Conservation (phyloP, 495 filamentous ascomycete species). For the Beverwykella pulmonaria region DNA sequence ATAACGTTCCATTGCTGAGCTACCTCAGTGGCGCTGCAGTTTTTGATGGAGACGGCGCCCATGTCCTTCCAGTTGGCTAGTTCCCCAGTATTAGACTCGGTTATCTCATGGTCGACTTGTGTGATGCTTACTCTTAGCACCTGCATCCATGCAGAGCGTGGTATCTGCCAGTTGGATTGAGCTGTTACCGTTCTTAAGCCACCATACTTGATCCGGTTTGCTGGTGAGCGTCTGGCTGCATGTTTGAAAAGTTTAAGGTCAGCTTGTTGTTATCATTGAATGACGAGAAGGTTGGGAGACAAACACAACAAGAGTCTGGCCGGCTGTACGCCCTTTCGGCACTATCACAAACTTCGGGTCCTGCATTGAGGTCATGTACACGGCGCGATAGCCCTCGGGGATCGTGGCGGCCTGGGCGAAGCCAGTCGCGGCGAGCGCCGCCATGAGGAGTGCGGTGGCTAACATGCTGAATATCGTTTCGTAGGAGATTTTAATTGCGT, state of each 20-base stretch:
- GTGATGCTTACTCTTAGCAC: conserved; percentile 48
- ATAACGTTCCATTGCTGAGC: conserved; percentile 54
- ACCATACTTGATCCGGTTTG: conserved; percentile 56
- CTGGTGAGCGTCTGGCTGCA: conserved; percentile 48
- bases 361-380: conserved; percentile 56
- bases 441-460: conserved; percentile 44
- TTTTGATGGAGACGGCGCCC: conserved; percentile 50
- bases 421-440: conserved; percentile 52
- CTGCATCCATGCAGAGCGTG: conserved; percentile 55
- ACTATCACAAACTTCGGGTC: conserved; percentile 56
- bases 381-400: conserved; percentile 52
- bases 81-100: not conserved
- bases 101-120: not conserved
- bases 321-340: conserved; percentile 47
- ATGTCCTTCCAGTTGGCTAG: conserved; percentile 59
- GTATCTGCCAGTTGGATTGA: conserved; percentile 51
- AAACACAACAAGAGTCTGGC: conserved; percentile 50
- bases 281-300: conserved; percentile 29
- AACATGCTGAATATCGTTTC: conserved; percentile 45
- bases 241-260: not conserved
- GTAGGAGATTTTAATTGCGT: not conserved
- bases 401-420: conserved; percentile 46
- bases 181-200: conserved; percentile 46
- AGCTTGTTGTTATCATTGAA: too few species aligned
- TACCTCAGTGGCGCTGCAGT: conserved; percentile 48